Conservation (phyloP, 164 flowering plant genomes). For the Chimonanthus praecox region DNA sequence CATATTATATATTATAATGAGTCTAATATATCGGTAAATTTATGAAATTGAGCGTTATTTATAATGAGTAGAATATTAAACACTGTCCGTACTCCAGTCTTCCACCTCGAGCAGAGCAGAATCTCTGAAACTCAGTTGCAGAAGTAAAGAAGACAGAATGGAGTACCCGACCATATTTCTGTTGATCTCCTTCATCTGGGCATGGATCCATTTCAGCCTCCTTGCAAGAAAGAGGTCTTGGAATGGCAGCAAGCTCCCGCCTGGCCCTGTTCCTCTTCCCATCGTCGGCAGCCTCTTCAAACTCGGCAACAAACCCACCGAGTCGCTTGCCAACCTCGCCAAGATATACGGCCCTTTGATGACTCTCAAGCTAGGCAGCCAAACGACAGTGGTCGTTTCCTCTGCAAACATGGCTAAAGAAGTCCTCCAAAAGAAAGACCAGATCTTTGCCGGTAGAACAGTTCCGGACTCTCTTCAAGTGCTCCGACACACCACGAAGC, state of each 20-base stretch:
- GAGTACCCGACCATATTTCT: background rate
- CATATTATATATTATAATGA: too few relatives aligned
- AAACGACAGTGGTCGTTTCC: conserved; percentile 6
- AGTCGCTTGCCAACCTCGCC: conserved; percentile 7
- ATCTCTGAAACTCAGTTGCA: background rate
- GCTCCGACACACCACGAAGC: background rate
- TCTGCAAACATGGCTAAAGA: conserved; percentile 4
- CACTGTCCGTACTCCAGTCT: too few relatives aligned
- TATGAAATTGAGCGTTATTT: too few relatives aligned
- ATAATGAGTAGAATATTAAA: too few relatives aligned
- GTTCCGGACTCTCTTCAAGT: background rate
- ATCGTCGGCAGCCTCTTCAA: conserved; percentile 4
- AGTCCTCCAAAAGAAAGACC: conserved; percentile 2
- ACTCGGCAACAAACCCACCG: conserved; percentile 7
- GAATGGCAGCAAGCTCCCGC: background rate
- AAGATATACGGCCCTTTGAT: conserved; percentile 1
- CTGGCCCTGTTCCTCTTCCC: conserved; percentile 3
- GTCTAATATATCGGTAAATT: too few relatives aligned
- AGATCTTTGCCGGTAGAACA: background rate
- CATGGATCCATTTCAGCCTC: background rate
- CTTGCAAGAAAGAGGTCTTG: background rate
- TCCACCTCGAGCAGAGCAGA: too few relatives aligned
- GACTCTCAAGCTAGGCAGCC: conserved; percentile 6
- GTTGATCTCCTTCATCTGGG: background rate
- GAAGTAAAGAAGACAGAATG: background rate